These are phyloP conservation scores for Thalassiosira profunda DNA, from an alignment of 108 stramenopile species.

Conservation along the genomic window DNA sequence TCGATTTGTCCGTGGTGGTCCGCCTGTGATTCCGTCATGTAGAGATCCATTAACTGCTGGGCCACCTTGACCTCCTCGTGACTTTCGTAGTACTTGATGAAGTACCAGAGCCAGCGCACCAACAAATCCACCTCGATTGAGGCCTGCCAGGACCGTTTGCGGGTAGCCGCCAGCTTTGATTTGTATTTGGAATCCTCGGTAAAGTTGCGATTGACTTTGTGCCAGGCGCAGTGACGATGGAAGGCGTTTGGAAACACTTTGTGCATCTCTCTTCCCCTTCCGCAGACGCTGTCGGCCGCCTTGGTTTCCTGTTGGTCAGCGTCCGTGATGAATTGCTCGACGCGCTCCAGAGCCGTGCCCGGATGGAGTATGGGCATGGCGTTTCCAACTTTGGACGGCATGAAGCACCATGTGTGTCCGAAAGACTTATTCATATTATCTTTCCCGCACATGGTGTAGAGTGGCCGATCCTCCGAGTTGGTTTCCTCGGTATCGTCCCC, in stretches of 20 bases:
- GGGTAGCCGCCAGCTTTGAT: background rate
- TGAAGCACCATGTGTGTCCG: slow-evolving; percentile 5
- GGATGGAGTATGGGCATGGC: background rate
- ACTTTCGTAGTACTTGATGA: background rate
- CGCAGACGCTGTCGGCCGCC: background rate
- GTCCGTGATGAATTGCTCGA: background rate
- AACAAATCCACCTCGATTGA: background rate
- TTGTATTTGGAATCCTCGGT: background rate
- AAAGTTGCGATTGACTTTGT: background rate
- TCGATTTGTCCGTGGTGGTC: background rate
- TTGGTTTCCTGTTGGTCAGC: background rate
- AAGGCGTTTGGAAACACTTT: background rate
- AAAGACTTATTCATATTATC: background rate
- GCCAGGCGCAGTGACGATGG: background rate
- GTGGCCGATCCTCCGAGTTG: background rate
- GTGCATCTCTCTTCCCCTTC: background rate
- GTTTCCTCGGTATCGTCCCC: background rate
- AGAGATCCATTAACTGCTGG: background rate
- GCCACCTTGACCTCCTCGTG: background rate
- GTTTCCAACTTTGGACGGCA: background rate
- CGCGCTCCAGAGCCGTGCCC: background rate
- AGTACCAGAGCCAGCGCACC: background rate
- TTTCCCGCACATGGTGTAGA: background rate
- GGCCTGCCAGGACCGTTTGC: background rate
- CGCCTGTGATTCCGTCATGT: background rate